Percentiles rank a stretch among this genome's conserved stretches.
phyloP scores from a whole-genome alignment of 164 flowering plant species.

The Buxus sempervirens region DNA sequence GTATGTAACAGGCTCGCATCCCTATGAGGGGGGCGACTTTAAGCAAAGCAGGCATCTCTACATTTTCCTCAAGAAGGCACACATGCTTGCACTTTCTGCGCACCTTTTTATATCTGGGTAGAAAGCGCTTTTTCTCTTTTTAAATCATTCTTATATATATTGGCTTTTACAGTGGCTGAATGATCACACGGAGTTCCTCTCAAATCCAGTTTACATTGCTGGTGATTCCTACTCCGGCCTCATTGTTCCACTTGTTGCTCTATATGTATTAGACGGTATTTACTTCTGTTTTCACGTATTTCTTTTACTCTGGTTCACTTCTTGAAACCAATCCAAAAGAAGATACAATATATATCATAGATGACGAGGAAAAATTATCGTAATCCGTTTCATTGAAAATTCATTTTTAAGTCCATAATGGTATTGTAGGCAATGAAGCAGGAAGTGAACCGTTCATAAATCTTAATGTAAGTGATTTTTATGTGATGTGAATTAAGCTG shows the following conservation, averaged over 20 bases:
- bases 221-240: conserved; percentile 9
- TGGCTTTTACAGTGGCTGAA: conserved; percentile 10
- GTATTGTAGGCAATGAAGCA: neutral
- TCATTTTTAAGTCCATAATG: too few relatives aligned
- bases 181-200: conserved; percentile 1
- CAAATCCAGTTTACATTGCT: conserved; percentile 11
- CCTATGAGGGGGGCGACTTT: conserved; percentile 2
- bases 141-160: too few relatives aligned
- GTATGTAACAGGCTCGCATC: conserved; percentile 10
- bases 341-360: too few relatives aligned
- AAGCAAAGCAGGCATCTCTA: neutral
- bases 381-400: too few relatives aligned
- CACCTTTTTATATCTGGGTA: too few relatives aligned
- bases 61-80: too few relatives aligned
- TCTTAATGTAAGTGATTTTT: conserved; percentile 3
- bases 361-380: too few relatives aligned
- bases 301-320: too few relatives aligned
- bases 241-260: conserved; percentile 1
- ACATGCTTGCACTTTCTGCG: too few relatives aligned
- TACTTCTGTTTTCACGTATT: too few relatives aligned
- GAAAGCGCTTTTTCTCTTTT: conserved; percentile 14
- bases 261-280: conserved; percentile 10
- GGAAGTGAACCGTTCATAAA: conserved; percentile 5
- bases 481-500: too few relatives aligned
- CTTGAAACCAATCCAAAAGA: too few relatives aligned